Base-by-base conservation (phyloP, 257 asterid species). In the Solanum dulcamara region DNA sequence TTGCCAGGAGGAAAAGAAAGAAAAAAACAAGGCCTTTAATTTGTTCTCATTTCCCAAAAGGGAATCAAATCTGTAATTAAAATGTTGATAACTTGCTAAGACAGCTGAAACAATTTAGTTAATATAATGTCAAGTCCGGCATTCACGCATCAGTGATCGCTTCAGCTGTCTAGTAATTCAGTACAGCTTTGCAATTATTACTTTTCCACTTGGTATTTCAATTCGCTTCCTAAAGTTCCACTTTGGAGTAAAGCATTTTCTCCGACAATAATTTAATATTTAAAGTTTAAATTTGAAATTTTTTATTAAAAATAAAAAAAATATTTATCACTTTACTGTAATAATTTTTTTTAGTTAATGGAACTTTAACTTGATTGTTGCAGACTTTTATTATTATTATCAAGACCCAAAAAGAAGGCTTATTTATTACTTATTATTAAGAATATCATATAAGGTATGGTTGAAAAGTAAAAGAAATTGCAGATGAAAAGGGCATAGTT, bases 211-310 rank as follows among this genome's bases (percentile, higher is more conserved):
- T n/a, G n/a, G n/a, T n/a, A n/a, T n/a, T n/a, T n/a, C n/a, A 1
- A 64, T 4, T 60, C 0, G 3, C 33, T 4, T 24, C 8, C 1
- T 10, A 60, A 60, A 60, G 0, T 10, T 7, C 2, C 10, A 28
- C 0, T 11, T 11, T 1, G 35, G 17, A 0, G 13, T 24, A 26
- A 60, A 0, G 0, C 0, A 0, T 3, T 60, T 10, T 0, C 1
- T 11, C 7, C 0, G 2, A 59, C 1, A 6, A 62, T 6, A 11
- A 28, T 2, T 62, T 3, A 6, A 30, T 64, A 30, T 28, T 0
- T 2, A 8, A 6, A 14, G 14, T 0, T 30, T 1, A 0, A 30
- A 30, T 3, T 14, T 15, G 2, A 66, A 15, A 15, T 66, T 3
- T 66, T 3, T 15, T 0, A 66, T 66, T 30, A 66, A 15, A 0